These are phyloP conservation scores for Fusarium sp. DNA, from an alignment of 2,329 filamentous ascomycete genomes.

Conservation along the genomic window DNA sequence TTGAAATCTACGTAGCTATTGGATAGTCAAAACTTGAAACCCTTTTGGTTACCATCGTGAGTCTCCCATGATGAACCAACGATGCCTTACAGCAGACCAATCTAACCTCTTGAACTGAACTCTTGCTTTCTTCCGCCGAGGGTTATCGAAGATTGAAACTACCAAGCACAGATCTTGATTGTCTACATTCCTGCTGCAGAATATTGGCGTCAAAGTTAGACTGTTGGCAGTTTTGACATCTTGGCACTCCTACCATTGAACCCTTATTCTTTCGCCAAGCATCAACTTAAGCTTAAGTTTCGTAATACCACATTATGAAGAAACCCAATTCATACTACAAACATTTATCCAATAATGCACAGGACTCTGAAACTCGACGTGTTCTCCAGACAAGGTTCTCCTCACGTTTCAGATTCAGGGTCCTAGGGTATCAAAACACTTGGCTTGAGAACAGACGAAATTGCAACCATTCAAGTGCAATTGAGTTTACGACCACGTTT, in stretches of 20 bases:
- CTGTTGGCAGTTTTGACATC: not conserved
- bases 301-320: not conserved
- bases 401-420: constrained; percentile 21
- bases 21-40: too few species aligned
- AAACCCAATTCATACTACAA: not conserved
- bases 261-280: fast-evolving
- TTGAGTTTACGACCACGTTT: not conserved
- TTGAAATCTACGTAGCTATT: too few species aligned
- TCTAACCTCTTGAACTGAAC: too few species aligned
- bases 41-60: too few species aligned
- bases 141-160: too few species aligned
- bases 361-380: not conserved
- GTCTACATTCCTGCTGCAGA: not conserved
- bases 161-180: not conserved
- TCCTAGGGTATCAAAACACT: not conserved
- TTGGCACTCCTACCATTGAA: not conserved
- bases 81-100: fast-evolving
- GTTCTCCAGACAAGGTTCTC: not conserved
- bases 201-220: not conserved
- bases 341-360: not conserved
- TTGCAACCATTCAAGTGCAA: not conserved
- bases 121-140: too few species aligned
- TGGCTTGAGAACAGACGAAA: not conserved
- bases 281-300: not conserved
- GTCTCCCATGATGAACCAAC: too few species aligned